These are phyloP conservation scores for Yarrowia phangngaensis DNA, from an alignment of 805 yeast species.

Conservation along the genomic window DNA sequence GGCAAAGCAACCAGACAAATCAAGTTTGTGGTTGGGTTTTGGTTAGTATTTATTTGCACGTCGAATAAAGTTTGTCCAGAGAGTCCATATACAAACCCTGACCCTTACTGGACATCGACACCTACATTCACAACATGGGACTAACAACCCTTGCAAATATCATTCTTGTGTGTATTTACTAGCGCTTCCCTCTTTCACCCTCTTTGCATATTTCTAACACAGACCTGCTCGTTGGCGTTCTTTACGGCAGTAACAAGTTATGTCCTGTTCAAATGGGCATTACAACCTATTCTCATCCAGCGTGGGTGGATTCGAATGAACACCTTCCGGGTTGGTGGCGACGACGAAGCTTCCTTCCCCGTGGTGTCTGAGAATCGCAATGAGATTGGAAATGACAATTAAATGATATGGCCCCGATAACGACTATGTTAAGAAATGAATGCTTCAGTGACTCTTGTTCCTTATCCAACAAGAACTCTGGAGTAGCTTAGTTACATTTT, in stretches of 20 bases:
- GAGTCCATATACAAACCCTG: constrained; percentile 22
- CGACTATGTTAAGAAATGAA: no score
- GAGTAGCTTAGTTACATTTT: no score
- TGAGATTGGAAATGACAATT: not conserved
- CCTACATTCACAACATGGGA: constrained; percentile 1
- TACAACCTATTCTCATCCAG: constrained; percentile 30
- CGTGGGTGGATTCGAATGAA: constrained; percentile 27
- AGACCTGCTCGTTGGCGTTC: constrained; percentile 30
- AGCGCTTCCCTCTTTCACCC: not conserved
- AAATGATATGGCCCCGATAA: no score
- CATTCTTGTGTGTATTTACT: constrained; percentile 28
- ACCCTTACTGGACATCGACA: constrained; percentile 5
- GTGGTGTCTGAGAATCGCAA: not conserved
- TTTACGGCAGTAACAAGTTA: constrained; percentile 28
- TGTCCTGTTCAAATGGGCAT: constrained; percentile 29
- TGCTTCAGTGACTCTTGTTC: no score
- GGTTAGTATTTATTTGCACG: no score
- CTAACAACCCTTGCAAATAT: constrained; percentile 29
- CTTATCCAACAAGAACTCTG: no score
- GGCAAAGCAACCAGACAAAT: no score
- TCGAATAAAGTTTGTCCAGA: no score
- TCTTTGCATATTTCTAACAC: constrained; percentile 14
- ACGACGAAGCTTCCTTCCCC: constrained; percentile 22
- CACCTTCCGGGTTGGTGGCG: constrained; percentile 17
- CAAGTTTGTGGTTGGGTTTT: no score